These are phyloP conservation scores for Pholiota adiposa DNA, from an alignment of 1,284 basidiomycete genomes.

Conservation along the genomic window DNA sequence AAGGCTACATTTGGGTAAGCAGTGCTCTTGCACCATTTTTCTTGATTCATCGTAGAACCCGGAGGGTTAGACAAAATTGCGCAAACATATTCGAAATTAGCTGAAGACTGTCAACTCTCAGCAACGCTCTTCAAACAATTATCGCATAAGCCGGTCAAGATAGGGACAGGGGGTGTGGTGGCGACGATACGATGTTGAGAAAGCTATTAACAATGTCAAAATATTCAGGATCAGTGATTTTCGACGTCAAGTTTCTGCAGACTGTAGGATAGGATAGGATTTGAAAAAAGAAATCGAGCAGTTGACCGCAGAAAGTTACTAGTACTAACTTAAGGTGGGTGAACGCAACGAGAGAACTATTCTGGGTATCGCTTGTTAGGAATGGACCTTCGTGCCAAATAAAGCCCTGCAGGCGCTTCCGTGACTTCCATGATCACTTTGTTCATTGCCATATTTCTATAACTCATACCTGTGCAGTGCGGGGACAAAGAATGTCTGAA, in stretches of 20 bases:
- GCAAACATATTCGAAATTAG: neutral
- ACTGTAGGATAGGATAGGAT: neutral
- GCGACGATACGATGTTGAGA: neutral
- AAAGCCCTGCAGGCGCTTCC: neutral
- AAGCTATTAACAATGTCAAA: neutral
- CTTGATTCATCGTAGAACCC: no score
- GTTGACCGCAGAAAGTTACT: no score
- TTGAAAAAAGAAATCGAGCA: neutral
- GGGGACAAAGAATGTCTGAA: slow-evolving; percentile 57
- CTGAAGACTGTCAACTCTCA: no score
- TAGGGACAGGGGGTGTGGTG: neutral
- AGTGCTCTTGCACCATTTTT: no score
- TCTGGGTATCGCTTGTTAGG: neutral
- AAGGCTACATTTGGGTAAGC: neutral
- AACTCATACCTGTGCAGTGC: neutral
- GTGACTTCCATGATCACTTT: neutral
- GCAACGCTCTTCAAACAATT: neutral
- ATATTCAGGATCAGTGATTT: neutral
- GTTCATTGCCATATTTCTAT: neutral
- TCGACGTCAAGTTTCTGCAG: neutral
- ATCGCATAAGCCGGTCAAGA: neutral
- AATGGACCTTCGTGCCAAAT: slow-evolving; percentile 4
- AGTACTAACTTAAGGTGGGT: neutral
- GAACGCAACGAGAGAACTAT: no score
- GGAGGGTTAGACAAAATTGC: neutral